Evolutionary conservation across 2,329 filamentous ascomycete genomes (phyloP).

Genomic region (Epichloe gansuensis): DNA sequence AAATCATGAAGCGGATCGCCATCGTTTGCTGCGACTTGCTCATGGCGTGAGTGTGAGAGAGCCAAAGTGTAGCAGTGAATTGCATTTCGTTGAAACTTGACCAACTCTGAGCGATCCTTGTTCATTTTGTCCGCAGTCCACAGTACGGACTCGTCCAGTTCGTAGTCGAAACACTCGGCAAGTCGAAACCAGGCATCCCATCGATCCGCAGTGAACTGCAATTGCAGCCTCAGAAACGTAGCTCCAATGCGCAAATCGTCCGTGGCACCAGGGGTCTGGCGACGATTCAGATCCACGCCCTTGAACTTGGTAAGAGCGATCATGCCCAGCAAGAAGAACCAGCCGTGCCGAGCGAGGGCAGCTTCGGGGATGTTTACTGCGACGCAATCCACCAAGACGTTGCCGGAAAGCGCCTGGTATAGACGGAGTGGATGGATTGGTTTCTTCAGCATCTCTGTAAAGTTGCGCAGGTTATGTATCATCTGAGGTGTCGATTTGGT

Average conservation of each 20-base stretch:
- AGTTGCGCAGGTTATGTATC: constrained; percentile 76
- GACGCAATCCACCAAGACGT: constrained; percentile 61
- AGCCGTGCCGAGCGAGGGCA: constrained; percentile 65
- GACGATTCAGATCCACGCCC: constrained; percentile 55
- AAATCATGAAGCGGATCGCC: constrained; percentile 44
- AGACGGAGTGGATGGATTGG: constrained; percentile 73
- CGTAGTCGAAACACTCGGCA: constrained; percentile 77
- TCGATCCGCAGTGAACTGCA: constrained; percentile 68
- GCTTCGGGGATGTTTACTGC: constrained; percentile 57
- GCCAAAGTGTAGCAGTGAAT: constrained; percentile 68
- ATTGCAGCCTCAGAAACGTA: constrained; percentile 66
- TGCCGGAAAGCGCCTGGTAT: constrained; percentile 69
- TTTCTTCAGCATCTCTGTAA: constrained; percentile 69
- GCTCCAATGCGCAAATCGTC: constrained; percentile 76
- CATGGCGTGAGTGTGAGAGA: constrained; percentile 40
- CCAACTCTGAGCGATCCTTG: constrained; percentile 62
- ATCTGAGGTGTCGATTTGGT: constrained; percentile 70
- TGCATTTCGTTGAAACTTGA: constrained; percentile 63
- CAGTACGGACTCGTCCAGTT: constrained; percentile 74
- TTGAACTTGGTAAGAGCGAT: constrained; percentile 79
- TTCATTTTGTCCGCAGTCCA: constrained; percentile 91
- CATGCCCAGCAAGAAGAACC: constrained; percentile 87
- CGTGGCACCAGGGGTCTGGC: constrained; percentile 65
- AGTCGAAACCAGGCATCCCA: constrained; percentile 91
- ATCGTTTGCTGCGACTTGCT: constrained; percentile 31